Evolutionary conservation across 805 yeast species (phyloP).

Genomic region (Yamadazyma akitaensis): DNA sequence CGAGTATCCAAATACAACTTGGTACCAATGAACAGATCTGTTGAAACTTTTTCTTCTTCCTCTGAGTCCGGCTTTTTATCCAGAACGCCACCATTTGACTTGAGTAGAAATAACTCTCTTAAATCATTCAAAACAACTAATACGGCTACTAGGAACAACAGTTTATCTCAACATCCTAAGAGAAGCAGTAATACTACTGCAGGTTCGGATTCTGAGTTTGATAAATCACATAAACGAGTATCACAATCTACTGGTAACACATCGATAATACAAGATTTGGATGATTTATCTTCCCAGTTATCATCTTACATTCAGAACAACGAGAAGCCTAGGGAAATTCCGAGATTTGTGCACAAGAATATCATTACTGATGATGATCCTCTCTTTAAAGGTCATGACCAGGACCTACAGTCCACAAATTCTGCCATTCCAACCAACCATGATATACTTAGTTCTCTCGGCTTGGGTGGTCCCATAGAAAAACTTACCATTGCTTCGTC

Average conservation of each 20-base stretch:
- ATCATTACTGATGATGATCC: slow-evolving; percentile 12
- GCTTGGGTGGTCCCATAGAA: background rate
- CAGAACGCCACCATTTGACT: slow-evolving; percentile 13
- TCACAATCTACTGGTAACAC: slow-evolving; percentile 25
- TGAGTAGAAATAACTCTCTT: slow-evolving; percentile 13
- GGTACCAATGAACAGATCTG: slow-evolving; percentile 30
- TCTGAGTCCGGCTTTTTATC: slow-evolving; percentile 12
- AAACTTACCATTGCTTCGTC: slow-evolving; percentile 1
- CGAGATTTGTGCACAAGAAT: slow-evolving; percentile 14
- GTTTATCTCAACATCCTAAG: slow-evolving; percentile 1
- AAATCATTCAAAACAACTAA: slow-evolving; percentile 6
- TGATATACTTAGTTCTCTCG: slow-evolving; percentile 5
- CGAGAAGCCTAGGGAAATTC: slow-evolving; percentile 1
- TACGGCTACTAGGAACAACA: background rate
- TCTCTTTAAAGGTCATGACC: background rate
- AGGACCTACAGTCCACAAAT: background rate
- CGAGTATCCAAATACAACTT: slow-evolving; percentile 19
- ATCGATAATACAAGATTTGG: slow-evolving; percentile 26
- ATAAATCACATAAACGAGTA: slow-evolving; percentile 11
- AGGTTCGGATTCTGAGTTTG: slow-evolving; percentile 5
- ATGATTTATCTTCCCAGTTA: slow-evolving; percentile 26
- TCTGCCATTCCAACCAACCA: slow-evolving; percentile 5
- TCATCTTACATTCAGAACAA: slow-evolving; percentile 18
- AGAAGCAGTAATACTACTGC: slow-evolving; percentile 11
- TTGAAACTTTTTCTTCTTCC: slow-evolving; percentile 28